phyloP scores from a whole-genome alignment of 2,329 filamentous ascomycete genomes.

The Orbilia blumenaviensis region DNA sequence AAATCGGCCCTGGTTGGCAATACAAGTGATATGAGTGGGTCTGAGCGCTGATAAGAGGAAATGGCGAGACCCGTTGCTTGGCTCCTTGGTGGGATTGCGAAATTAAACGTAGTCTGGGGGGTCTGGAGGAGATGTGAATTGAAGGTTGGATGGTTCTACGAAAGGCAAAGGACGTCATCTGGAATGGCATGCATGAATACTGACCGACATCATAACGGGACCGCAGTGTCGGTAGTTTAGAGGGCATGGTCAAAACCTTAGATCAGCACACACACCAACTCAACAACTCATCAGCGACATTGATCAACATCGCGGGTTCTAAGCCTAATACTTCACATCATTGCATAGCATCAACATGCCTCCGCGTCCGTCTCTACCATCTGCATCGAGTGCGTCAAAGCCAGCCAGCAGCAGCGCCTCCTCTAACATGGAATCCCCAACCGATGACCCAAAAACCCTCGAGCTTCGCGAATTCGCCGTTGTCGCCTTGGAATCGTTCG shows the following conservation, averaged over 20 bases:
- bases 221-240: no score
- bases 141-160: constrained; percentile 5
- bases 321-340: neutral
- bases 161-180: constrained; percentile 2
- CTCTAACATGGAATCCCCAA: constrained; percentile 33
- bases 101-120: neutral
- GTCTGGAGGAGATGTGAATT: constrained; percentile 10
- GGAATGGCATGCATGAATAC: neutral
- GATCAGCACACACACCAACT: constrained; percentile 30
- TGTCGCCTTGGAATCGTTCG: constrained; percentile 42
- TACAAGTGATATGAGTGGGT: constrained; percentile 37
- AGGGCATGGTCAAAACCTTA: constrained; percentile 9
- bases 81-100: constrained; percentile 5
- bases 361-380: constrained; percentile 23
- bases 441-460: constrained; percentile 42
- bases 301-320: no score
- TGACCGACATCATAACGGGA: no score
- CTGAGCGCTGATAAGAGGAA: constrained; percentile 24
- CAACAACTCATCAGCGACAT: neutral
- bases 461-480: constrained; percentile 51
- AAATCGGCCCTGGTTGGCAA: constrained; percentile 29
- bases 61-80: constrained; percentile 12
- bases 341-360: constrained; percentile 9
- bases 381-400: constrained; percentile 19
- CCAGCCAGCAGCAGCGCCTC: constrained; percentile 25